These are phyloP conservation scores for Elsinoe australis DNA, from an alignment of 2,329 filamentous ascomycete species.

Conservation along the genomic window DNA sequence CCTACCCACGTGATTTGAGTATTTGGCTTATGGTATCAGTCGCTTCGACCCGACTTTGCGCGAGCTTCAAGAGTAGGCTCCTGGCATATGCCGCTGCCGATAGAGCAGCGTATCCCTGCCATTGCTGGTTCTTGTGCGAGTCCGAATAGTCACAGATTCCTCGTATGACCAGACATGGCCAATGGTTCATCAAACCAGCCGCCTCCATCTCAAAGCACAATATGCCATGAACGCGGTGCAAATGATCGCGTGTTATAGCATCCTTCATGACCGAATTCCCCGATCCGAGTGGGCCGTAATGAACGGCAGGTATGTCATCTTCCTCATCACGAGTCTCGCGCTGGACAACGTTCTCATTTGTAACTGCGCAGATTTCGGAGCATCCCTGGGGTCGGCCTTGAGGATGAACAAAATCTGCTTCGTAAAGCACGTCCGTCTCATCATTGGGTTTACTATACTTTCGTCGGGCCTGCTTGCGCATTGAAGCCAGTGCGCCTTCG, in stretches of 20 bases:
- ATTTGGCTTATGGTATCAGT: neutral
- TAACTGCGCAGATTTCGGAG: too few relatives aligned
- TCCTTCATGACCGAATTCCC: conserved; percentile 24
- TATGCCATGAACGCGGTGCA: conserved; percentile 16
- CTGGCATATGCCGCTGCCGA: conserved; percentile 4
- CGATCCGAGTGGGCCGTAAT: conserved; percentile 26
- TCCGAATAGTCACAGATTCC: conserved; percentile 18
- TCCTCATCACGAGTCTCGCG: neutral
- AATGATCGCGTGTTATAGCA: conserved; percentile 17
- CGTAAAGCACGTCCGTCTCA: neutral
- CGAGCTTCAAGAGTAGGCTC: neutral
- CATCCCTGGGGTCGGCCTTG: too few relatives aligned
- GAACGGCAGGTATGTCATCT: conserved; percentile 11
- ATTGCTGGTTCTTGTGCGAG: conserved; percentile 18
- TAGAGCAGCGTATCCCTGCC: conserved; percentile 16
- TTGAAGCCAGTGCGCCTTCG: neutral
- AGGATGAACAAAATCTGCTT: neutral
- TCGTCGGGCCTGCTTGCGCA: neutral
- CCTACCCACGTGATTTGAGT: neutral
- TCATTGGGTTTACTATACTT: neutral
- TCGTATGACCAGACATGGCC: conserved; percentile 15
- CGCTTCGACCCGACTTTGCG: neutral
- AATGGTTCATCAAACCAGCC: conserved; percentile 11
- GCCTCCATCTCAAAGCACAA: conserved; percentile 20
- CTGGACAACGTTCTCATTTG: too few relatives aligned